Base-by-base conservation (phyloP, 345 rosid genomes). In the Camelina neglecta region DNA sequence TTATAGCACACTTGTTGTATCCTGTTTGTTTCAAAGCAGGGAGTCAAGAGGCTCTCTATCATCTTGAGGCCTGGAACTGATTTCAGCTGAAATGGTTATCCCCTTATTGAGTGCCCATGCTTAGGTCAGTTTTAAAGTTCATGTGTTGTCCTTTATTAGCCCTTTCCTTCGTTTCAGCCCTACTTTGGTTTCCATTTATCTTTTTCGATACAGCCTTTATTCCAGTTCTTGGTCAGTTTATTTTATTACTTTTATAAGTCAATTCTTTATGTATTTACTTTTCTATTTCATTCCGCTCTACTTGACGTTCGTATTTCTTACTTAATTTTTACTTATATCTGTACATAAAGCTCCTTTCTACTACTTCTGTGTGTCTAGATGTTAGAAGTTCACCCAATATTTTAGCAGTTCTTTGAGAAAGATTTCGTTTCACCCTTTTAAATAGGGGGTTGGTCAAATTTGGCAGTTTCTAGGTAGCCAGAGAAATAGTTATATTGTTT, bases 61-160 rank as follows among this genome's bases (percentile, higher is more conserved):
- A 84, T 87, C 88, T 83, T 84, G 86, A 89, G 92, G 88, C 92
- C 98, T 92, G 97, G 94, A 87, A 89, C 90, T 92, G 92, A 89
- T 88, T 93, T 87, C 88, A 81, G 97, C 91, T 84, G 90, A 89
- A 85, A 81, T 79, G 96, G 87, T 93, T 85, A 84, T 83, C 95
- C 81, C 85, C 78, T 83, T 89, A 89, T 86, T 82, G 81, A 85
- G 70, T 84, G 84, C 89, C 84, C 90, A 82, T 85, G 49, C 76
- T 80, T 91, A 90, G 98, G 97, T 90, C 97, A 90, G 98, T 93
- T 78, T 76, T 88, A 82, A 81, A 75, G 92, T 86, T 88, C 79
- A 81, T 79, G 89, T 73, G 81, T 38, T 80, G 83, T 63, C 88
- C 81, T 79, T 82, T 83, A 80, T 82, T 76, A 83, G 81, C 86